Base-by-base conservation (phyloP, 371 early-diverging fungal genomes). In the Mucor mucedo region DNA sequence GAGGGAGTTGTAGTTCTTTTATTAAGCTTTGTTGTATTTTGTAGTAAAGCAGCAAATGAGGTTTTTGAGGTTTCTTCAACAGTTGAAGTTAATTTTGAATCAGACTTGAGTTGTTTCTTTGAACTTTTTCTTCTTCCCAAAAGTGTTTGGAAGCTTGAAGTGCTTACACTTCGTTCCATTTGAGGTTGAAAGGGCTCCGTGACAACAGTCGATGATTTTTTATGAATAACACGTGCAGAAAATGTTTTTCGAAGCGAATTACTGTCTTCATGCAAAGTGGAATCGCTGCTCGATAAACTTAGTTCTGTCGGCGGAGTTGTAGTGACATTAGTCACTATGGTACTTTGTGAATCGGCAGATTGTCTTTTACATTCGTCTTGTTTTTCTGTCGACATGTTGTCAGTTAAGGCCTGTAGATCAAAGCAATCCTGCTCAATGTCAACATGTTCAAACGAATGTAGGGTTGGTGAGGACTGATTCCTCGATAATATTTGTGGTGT, bases 81-180 rank as follows among this genome's bases (percentile, higher is more conserved):
- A 2, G 28, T 42, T 29, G 21, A 41, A 52, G 32, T 42, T 42
- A 14, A 10, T 42, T 10, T 42, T 14, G 44, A 42, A 42, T 10
- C 10, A 14, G 44, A 42, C 44, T n/a, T 42, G 44, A 14, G 14
- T n/a, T 42, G 10, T 42, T 42, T 42, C 14, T 50, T 50, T 2
- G 50, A 30, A 30, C 21, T 50, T 21, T 50, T 50, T 50, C 10
- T 9, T 30, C 50, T 50, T 50, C 50, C 32, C 28, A 50, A 50
- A 28, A 50, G 10, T 1, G 50, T 5, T 13, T 50, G 50, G 30
- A 50, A 50, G 5, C 50, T 50, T 5, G 50, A 50, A 5, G 50
- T 50, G 14, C 50, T 50, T 5, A 30, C 28, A 11, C 50, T 50
- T 50, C 21, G 16, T 21, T 50, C 32, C 50, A 30, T 28, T 4